Evolutionary conservation across 1,284 basidiomycete genomes (phyloP).

Genomic region (Trichosporon faecale): DNA sequence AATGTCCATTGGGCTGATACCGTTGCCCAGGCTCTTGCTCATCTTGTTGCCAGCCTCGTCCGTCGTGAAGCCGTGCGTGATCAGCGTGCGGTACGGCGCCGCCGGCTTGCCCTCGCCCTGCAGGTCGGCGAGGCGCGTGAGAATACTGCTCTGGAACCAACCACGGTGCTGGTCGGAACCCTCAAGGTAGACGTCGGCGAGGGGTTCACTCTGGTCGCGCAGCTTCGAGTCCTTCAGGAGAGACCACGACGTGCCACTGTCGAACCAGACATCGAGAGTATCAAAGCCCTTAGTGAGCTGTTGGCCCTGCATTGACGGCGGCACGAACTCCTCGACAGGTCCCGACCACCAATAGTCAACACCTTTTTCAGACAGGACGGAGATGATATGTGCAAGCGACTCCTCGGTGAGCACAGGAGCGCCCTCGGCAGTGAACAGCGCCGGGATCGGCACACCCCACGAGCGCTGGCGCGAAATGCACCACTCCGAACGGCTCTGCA

Average conservation of each 20-base stretch:
- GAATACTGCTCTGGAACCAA: constrained; percentile 95
- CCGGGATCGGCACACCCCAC: constrained; percentile 97
- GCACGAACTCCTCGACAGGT: constrained; percentile 75
- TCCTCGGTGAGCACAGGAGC: constrained; percentile 65
- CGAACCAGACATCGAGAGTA: constrained; percentile 99
- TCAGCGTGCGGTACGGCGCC: constrained; percentile 72
- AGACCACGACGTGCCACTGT: constrained; percentile 94
- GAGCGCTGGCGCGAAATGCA: constrained; percentile 97
- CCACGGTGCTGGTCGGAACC: constrained; percentile 97
- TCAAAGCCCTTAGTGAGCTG: constrained; percentile 76
- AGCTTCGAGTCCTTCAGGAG: constrained; percentile 56
- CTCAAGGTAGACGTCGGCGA: constrained; percentile 88
- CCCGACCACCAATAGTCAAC: constrained; percentile 89
- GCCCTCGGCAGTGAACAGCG: constrained; percentile 70
- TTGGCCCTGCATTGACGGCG: constrained; percentile 57
- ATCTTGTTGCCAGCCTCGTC: constrained; percentile 92
- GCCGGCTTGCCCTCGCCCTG: constrained; percentile 13
- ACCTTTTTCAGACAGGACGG: constrained; percentile 69
- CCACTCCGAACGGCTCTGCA: constrained; percentile 91
- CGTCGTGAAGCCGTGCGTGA: constrained; percentile 96
- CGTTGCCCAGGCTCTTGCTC: constrained; percentile 96
- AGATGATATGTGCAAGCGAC: constrained; percentile 74
- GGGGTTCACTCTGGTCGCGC: constrained; percentile 43
- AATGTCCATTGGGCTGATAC: constrained; percentile 77
- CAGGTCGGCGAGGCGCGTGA: constrained; percentile 65